Evolutionary conservation across 257 asterid genomes (phyloP).

Genomic region (Petunia axillaris): DNA sequence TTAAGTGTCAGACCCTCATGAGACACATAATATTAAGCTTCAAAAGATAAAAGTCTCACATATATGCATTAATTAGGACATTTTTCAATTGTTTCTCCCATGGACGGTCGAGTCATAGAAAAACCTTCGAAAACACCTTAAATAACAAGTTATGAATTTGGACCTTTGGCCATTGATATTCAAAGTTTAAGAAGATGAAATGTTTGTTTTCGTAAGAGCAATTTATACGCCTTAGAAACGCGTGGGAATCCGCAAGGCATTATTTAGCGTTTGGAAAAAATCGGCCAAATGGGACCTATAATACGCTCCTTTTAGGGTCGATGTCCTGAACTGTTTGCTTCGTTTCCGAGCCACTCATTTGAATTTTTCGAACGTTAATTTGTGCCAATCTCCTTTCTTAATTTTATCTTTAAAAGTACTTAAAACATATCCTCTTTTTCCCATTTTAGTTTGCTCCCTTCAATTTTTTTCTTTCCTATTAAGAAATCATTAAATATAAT

Average conservation of each 20-base stretch:
- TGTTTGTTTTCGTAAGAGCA: neutral
- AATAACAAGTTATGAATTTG: no score
- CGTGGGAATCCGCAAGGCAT: slow-evolving; percentile 9
- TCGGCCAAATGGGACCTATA: slow-evolving; percentile 17
- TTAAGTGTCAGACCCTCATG: no score
- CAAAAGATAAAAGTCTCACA: no score
- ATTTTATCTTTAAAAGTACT: neutral
- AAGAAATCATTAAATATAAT: no score
- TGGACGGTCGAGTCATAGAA: no score
- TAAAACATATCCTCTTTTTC: no score
- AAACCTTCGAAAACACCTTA: no score
- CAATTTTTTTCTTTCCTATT: no score
- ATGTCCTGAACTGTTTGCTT: slow-evolving; percentile 42
- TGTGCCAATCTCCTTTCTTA: neutral
- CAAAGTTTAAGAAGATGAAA: slow-evolving; percentile 8
- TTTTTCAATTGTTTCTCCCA: no score
- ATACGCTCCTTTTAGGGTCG: slow-evolving; percentile 24
- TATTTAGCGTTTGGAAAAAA: neutral
- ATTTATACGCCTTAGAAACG: neutral
- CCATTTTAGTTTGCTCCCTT: no score
- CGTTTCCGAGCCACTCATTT: slow-evolving; percentile 64
- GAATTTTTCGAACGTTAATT: slow-evolving; percentile 71
- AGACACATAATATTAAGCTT: no score
- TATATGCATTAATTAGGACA: no score
- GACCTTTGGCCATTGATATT: neutral